Evolutionary conservation across 805 yeast genomes (phyloP), one percentile per base, ranked within the genome.

Genomic region (Wickerhamomyces alni): DNA sequence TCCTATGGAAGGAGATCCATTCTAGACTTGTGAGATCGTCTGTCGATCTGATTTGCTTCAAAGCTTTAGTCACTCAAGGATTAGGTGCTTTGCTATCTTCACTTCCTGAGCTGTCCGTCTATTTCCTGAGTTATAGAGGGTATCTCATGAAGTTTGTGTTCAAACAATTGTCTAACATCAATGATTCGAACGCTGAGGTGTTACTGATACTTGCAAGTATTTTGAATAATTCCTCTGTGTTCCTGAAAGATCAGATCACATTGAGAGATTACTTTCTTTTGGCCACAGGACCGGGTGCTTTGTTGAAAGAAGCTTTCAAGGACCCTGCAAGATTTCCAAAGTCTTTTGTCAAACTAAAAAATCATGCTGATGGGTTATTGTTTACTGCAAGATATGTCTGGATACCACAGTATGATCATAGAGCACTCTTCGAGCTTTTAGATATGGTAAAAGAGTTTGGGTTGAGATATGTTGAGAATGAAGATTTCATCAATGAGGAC

Each of bases 91-190:
- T 39, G 8, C 8, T 34, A 9, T 8, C 35, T 3, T 4, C 18
- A 1, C 5, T 22, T 8, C 39, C 36, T 10, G 28, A 36, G 6
- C 24, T 40, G n/a, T 13, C 24, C 5, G 17, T 9, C 2, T 12
- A 18, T 5, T 40, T 32, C 12, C 21, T 32, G n/a, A 36, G 28
- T 31, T 29, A 36, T 33, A 24, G 43, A 16, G 43, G 43, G 15
- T 17, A 6, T 4, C 7, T 16, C 7, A 28, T 40, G 33, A 36
- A 18, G 3, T 12, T 8, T 18, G 24, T 36, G 3, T 28, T 36
- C 21, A 29, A n/a, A 8, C 24, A 19, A 7, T 15, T 37, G 8
- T 21, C 31, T 7, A 32, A 27, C 7, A 9, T 37, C 2, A 21
- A 9, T 16, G 36, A 37, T 28, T 17, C 22, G 6, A 37, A 33